phyloP scores from a whole-genome alignment of 257 asterid species.

The Datura wrightii region DNA sequence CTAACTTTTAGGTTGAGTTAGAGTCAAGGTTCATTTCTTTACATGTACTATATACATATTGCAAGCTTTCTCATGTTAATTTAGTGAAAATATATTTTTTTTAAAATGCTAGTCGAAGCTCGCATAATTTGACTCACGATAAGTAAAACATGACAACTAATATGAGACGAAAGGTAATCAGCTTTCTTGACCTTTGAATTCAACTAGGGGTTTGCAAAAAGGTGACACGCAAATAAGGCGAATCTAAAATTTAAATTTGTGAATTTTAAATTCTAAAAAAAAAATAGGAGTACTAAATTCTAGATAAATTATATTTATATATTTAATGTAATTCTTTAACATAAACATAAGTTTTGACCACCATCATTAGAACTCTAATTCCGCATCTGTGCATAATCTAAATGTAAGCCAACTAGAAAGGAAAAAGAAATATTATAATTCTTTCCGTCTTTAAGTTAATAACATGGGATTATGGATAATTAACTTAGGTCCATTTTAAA shows the following conservation, averaged over 20 bases:
- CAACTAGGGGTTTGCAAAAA: neutral
- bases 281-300: neutral
- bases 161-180: neutral
- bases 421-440: no score
- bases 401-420: neutral
- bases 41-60: no score
- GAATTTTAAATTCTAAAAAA: neutral
- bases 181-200: conserved; percentile 16
- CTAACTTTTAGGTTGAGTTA: no score
- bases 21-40: no score
- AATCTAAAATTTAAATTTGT: neutral
- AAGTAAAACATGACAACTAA: no score
- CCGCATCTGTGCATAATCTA: no score
- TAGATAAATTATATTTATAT: neutral
- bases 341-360: neutral
- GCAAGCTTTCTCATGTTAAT: no score
- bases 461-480: neutral
- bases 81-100: no score
- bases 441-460: neutral
- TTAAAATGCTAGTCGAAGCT: no score
- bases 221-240: neutral
- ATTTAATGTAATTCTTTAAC: neutral
- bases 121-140: no score
- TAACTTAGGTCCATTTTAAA: neutral
- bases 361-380: neutral